Conservation (phyloP, 441 rosid genomes). For the Bruguiera hainesii region DNA sequence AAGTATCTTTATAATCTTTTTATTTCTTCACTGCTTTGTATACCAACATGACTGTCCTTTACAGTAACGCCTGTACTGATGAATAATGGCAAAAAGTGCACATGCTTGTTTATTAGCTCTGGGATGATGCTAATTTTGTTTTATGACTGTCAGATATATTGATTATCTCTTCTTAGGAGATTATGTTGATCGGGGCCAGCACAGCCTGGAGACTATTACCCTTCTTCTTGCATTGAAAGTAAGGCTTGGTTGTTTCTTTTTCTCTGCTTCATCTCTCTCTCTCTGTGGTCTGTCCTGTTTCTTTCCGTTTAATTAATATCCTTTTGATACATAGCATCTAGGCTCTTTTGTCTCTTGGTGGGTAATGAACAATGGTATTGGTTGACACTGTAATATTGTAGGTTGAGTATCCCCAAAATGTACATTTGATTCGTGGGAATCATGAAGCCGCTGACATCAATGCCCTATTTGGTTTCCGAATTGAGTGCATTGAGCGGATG, state of each 20-base stretch:
- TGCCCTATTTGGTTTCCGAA: conserved; percentile 98
- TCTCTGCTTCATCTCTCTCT: background rate
- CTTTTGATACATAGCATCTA: conserved; percentile 6
- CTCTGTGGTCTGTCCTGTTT: background rate
- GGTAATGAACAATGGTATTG: conserved; percentile 10
- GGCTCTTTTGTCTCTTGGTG: conserved; percentile 19
- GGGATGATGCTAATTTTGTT: conserved; percentile 22
- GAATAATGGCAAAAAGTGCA: background rate
- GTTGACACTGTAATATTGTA: conserved; percentile 33
- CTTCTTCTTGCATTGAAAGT: conserved; percentile 99
- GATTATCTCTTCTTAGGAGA: conserved; percentile 99
- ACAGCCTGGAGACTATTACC: conserved; percentile 90
- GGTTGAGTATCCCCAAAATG: conserved; percentile 88
- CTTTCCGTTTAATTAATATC: background rate
- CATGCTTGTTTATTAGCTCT: background rate
- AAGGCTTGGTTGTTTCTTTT: conserved; percentile 15
- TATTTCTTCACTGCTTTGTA: too few species aligned
- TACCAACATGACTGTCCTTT: too few species aligned
- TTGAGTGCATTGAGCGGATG: conserved; percentile 99
- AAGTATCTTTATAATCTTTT: too few species aligned
- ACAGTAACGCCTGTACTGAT: background rate
- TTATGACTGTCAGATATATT: conserved; percentile 67
- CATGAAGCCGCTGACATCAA: conserved; percentile 99
- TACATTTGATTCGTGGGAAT: conserved; percentile 96
- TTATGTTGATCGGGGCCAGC: conserved; percentile 99